A percentile compares a stretch with the other conserved stretches of the same genome.
Evolutionary conservation across 1,139 yeast species (phyloP).

Genomic region (Suhomyces choctaworum): DNA sequence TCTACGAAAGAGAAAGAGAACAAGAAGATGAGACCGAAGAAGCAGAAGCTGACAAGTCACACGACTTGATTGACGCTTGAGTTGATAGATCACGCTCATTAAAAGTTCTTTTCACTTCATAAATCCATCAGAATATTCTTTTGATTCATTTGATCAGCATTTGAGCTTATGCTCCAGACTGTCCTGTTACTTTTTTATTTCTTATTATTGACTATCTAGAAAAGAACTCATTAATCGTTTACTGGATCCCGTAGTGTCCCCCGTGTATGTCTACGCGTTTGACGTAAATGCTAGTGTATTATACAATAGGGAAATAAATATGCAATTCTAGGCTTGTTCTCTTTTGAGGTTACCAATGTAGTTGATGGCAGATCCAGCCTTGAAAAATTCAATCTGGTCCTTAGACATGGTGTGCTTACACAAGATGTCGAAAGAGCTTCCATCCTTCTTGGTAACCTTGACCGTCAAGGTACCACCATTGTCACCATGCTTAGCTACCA

Average conservation of each 20-base stretch:
- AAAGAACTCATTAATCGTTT: slow-evolving; percentile 13
- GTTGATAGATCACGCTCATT: slow-evolving; percentile 2
- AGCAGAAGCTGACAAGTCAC: slow-evolving; percentile 40
- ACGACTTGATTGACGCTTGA: slow-evolving; percentile 53
- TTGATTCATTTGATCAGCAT: slow-evolving; percentile 12
- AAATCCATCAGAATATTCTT: slow-evolving; percentile 6
- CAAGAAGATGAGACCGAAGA: slow-evolving; percentile 57
- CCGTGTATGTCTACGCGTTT: background rate
- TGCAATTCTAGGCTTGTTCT: slow-evolving; percentile 18
- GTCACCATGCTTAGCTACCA: slow-evolving; percentile 78
- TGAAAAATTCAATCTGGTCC: slow-evolving; percentile 94
- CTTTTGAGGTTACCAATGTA: slow-evolving; percentile 71
- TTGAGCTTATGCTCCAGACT: slow-evolving; percentile 4
- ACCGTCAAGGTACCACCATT: slow-evolving; percentile 80
- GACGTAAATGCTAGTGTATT: slow-evolving; percentile 1
- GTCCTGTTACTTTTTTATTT: slow-evolving; percentile 11
- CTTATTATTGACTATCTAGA: slow-evolving; percentile 14
- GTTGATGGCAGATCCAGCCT: slow-evolving; percentile 96
- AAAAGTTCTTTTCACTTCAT: slow-evolving; percentile 13
- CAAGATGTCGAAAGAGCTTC: slow-evolving; percentile 65
- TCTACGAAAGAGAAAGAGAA: slow-evolving; percentile 83
- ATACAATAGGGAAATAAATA: slow-evolving; percentile 3
- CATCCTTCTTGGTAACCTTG: slow-evolving; percentile 73
- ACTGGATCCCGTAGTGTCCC: background rate
- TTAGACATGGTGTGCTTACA: slow-evolving; percentile 95